Percentiles rank a stretch among this genome's conserved stretches.
Evolutionary conservation across 1,139 yeast genomes (phyloP).

Genomic region (Yamadazyma sp.): DNA sequence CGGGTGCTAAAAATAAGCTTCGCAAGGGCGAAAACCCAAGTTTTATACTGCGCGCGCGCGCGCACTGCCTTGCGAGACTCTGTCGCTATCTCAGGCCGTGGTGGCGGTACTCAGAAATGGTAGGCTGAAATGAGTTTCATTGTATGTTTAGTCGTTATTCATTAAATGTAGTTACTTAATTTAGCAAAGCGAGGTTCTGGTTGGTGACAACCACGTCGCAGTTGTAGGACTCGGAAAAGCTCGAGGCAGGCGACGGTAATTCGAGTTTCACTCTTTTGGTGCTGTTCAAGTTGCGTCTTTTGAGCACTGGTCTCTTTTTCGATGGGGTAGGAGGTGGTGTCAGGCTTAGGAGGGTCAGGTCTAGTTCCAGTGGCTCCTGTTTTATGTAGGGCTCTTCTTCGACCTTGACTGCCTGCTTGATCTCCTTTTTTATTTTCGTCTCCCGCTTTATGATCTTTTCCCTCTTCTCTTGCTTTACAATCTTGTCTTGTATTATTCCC

Average conservation of each 20-base stretch:
- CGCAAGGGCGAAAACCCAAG: too few relatives aligned
- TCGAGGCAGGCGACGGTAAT: conserved; percentile 23
- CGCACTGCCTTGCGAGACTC: too few relatives aligned
- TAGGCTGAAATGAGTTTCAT: too few relatives aligned
- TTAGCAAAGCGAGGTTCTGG: conserved; percentile 3
- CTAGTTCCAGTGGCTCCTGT: conserved; percentile 3
- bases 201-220: conserved; percentile 8
- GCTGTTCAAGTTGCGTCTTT: conserved; percentile 16
- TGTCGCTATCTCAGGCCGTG: too few relatives aligned
- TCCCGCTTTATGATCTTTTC: conserved; percentile 2
- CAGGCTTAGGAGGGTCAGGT: conserved; percentile 17
- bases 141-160: too few relatives aligned
- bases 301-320: conserved; percentile 19
- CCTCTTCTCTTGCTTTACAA: conserved; percentile 1
- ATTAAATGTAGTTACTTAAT: neutral
- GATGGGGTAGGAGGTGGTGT: conserved; percentile 25
- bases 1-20: neutral
- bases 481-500: conserved; percentile 2
- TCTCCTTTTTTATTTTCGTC: neutral
- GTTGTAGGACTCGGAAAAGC: conserved; percentile 15
- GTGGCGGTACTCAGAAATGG: too few relatives aligned
- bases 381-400: neutral
- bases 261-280: conserved; percentile 10
- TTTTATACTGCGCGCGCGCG: neutral
- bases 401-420: conserved; percentile 1